Percentiles rank a stretch among this genome's conserved stretches.
These are phyloP conservation scores for Paraphaeosphaeria sporulosa DNA, from an alignment of 2,329 filamentous ascomycete genomes.

Conservation along the genomic window DNA sequence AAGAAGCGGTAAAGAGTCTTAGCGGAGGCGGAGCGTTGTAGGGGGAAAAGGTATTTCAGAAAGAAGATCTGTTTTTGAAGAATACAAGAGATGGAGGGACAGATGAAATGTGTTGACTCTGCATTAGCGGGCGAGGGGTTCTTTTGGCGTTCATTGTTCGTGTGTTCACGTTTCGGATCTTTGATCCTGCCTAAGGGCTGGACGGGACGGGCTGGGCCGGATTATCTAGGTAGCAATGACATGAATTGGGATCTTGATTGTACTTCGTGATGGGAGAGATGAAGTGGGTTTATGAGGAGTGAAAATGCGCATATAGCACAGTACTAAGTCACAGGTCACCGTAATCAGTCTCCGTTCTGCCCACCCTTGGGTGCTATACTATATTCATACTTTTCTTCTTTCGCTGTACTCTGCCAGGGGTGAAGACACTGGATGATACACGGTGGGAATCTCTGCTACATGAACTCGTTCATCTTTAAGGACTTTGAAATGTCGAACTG, in stretches of 20 bases:
- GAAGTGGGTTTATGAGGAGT: no score
- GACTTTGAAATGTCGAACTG: no score
- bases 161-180: neutral
- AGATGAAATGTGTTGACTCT: slow-evolving; percentile 4
- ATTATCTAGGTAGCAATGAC: neutral
- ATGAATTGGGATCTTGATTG: neutral
- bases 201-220: neutral
- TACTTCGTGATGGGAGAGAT: no score
- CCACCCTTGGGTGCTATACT: no score
- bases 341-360: no score
- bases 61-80: neutral
- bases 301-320: no score
- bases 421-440: no score
- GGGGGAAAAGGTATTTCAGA: neutral
- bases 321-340: no score
- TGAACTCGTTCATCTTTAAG: no score
- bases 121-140: slow-evolving; percentile 14
- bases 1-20: slow-evolving; percentile 53
- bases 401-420: no score
- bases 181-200: neutral
- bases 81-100: neutral
- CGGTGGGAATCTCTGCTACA: no score
- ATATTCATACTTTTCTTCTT: no score
- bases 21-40: neutral
- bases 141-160: neutral